These are phyloP conservation scores for Mucor racemosus DNA, from an alignment of 371 early-diverging fungal genomes.

Conservation along the genomic window DNA sequence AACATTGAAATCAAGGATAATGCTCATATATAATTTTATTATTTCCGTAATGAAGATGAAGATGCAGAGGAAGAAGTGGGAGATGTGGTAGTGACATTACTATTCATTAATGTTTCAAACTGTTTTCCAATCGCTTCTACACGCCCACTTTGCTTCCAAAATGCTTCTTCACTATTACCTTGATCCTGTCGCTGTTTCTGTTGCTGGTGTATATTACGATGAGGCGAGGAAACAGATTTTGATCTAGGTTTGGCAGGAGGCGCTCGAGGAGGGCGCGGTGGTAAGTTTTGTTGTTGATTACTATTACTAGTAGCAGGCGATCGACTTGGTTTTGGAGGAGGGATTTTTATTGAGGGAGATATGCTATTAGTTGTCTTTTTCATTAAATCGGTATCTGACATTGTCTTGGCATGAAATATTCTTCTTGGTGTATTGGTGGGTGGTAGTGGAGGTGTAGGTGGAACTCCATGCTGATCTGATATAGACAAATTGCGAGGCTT, in stretches of 20 bases:
- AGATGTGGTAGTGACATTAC: neutral
- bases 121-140: constrained; percentile 32
- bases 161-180: neutral
- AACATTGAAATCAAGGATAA: neutral
- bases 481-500: constrained; percentile 34
- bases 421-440: constrained; percentile 17
- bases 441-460: constrained; percentile 7
- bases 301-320: constrained; percentile 11
- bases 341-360: constrained; percentile 13
- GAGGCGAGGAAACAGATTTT: constrained; percentile 37
- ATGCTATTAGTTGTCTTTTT: neutral
- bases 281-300: neutral
- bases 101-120: constrained; percentile 31
- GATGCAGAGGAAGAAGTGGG: neutral
- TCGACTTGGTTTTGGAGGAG: constrained; percentile 42
- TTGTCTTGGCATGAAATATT: constrained; percentile 28
- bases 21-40: neutral
- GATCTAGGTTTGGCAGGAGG: constrained; percentile 36
- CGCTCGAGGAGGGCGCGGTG: constrained; percentile 7
- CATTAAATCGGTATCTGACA: constrained; percentile 35
- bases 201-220: neutral
- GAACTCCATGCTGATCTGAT: neutral
- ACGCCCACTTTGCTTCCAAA: constrained; percentile 22
- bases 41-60: neutral
- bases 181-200: neutral